These are phyloP conservation scores for Pyrenochaeta sp. DNA, from an alignment of 2,329 filamentous ascomycete genomes.

Conservation along the genomic window DNA sequence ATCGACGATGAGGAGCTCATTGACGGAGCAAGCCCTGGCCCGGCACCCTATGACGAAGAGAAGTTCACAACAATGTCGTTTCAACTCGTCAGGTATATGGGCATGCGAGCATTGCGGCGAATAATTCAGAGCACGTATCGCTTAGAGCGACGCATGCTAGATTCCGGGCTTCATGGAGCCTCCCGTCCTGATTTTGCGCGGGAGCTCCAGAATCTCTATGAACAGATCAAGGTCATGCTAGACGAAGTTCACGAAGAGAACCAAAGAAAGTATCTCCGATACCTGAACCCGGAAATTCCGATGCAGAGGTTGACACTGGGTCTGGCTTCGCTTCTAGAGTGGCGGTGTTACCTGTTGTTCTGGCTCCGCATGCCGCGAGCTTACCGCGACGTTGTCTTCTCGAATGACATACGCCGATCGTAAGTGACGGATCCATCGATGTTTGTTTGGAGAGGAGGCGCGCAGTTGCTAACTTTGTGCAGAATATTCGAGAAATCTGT, in stretches of 20 bases:
- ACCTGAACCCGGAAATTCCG: conserved; percentile 41
- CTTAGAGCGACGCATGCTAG: conserved; percentile 47
- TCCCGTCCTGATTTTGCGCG: conserved; percentile 44
- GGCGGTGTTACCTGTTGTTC: conserved; percentile 50
- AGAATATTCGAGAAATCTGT: conserved; percentile 52
- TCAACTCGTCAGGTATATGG: conserved; percentile 46
- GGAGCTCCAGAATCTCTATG: conserved; percentile 45
- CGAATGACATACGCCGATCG: conserved; percentile 45
- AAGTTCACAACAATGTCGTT: conserved; percentile 48
- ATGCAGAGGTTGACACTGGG: conserved; percentile 44
- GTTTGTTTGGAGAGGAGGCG: not conserved
- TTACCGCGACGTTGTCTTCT: conserved; percentile 48
- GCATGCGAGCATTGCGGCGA: conserved; percentile 44
- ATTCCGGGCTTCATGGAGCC: conserved; percentile 43
- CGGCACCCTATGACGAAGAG: conserved; percentile 41
- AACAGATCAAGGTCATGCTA: conserved; percentile 48
- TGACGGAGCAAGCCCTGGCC: conserved; percentile 45
- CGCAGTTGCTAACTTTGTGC: conserved; percentile 3
- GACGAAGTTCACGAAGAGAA: conserved; percentile 46
- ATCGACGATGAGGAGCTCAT: conserved; percentile 50
- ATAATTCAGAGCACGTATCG: conserved; percentile 50
- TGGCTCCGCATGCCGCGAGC: conserved; percentile 51
- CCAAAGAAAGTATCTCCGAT: conserved; percentile 42
- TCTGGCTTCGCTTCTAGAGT: conserved; percentile 45
- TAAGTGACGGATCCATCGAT: conserved; percentile 22